These are phyloP conservation scores for Fusarium tupiense DNA, from an alignment of 2,329 filamentous ascomycete genomes.

Conservation along the genomic window DNA sequence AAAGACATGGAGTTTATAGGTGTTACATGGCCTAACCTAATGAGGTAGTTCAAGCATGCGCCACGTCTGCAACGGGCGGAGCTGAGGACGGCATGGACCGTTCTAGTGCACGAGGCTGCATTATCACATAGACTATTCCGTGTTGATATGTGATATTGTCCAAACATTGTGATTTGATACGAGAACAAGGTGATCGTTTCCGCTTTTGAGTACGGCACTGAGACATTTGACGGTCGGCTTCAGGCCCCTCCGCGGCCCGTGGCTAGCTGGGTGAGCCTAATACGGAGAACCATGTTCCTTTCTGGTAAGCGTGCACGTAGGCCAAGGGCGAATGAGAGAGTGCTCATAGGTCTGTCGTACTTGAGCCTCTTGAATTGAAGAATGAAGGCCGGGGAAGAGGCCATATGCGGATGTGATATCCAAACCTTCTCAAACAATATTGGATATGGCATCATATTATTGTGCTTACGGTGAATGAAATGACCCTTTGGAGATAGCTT, in stretches of 20 bases:
- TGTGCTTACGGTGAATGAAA: neutral
- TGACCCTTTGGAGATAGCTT: neutral
- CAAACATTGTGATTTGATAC: neutral
- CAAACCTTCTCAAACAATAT: neutral
- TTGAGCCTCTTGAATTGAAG: neutral
- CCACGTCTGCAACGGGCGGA: neutral
- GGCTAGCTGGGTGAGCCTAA: neutral
- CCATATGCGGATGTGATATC: neutral
- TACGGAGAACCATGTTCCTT: neutral
- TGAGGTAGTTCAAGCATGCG: neutral
- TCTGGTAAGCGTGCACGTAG: neutral
- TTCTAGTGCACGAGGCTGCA: neutral
- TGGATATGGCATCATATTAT: neutral
- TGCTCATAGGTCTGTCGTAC: neutral
- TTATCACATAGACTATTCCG: neutral
- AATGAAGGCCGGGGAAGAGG: neutral
- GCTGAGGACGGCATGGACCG: neutral
- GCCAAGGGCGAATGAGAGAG: neutral
- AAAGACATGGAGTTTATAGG: rapidly evolving
- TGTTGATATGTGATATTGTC: neutral
- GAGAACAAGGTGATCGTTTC: neutral
- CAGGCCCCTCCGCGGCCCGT: neutral
- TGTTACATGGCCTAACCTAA: rapidly evolving
- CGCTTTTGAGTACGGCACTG: neutral
- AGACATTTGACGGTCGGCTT: neutral